phyloP scores from a whole-genome alignment of 2,329 filamentous ascomycete species.

The Mollisiaceae sp. region DNA sequence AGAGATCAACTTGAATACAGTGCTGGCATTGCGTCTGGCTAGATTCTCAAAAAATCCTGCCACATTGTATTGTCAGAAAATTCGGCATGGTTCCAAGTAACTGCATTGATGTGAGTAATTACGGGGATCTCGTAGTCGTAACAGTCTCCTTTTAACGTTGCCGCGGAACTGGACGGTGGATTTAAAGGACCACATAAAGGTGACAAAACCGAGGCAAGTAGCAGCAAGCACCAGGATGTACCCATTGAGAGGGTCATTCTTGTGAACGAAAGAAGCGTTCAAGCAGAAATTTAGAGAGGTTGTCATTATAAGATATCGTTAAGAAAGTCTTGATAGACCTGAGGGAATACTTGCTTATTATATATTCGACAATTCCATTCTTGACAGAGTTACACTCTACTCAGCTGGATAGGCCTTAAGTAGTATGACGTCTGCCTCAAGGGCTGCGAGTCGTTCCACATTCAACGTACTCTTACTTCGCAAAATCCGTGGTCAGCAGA shows the following conservation, averaged over 20 bases:
- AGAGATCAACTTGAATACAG: constrained; percentile 1
- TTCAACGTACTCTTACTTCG: background rate
- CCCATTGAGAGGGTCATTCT: background rate
- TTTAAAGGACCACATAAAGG: background rate
- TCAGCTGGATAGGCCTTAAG: background rate
- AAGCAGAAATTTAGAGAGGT: background rate
- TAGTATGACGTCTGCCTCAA: background rate
- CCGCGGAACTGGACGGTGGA: background rate
- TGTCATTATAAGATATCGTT: background rate
- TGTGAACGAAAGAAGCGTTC: background rate
- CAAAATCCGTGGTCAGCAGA: background rate
- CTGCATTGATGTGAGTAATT: background rate
- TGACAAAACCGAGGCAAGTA: background rate
- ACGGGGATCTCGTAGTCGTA: background rate
- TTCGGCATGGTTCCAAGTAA: background rate
- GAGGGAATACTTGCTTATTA: background rate
- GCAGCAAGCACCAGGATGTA: background rate
- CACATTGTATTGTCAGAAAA: background rate
- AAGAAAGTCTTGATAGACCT: background rate
- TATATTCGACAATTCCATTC: background rate
- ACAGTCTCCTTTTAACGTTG: background rate
- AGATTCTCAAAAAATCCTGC: background rate
- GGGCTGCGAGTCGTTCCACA: background rate
- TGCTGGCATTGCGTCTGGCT: background rate
- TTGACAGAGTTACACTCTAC: background rate